Evolutionary conservation across 345 rosid species (phyloP), one percentile per base, ranked within the genome.

Genomic region (Ceriops decandra): DNA sequence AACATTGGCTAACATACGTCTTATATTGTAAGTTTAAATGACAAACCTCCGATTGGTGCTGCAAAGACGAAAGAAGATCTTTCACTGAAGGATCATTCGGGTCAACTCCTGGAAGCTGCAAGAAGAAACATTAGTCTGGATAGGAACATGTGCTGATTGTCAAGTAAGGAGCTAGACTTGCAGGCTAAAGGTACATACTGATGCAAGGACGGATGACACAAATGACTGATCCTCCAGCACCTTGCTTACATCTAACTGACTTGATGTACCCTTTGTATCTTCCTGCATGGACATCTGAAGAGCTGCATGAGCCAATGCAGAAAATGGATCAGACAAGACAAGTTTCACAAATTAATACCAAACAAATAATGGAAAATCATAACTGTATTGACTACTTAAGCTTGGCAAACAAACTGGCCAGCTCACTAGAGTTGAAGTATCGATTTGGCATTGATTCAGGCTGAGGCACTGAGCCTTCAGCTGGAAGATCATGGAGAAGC

Each of bases 91-190:
- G 93, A 75, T 90, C 96, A 70, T 90, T 85, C 33, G 92, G 88
- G 77, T 90, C 92, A 75, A 90, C 92, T 68, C 96, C 93, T 56
- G 93, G 96, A 81, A 90, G 93, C 96, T 90, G 86, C 38, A 42
- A 33, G 72, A 68, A 56, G 28, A 53, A 58, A 36, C 57, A 72
- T 16, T 38, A 52, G 42, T 62, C 51, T 54, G 51, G 22, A 35
- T 17, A 26, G 1, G 21, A 61, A 61, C 17, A 53, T 0, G 28
- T 8, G 3, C 32, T 5, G 36, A 21, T 36, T 24, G 17, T 46
- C 17, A 17, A 51, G 8, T 11, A 38, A 26, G 6, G 19, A 57
- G 19, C 0, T 57, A 49, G 13, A 51, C 31, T 54, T 32, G 60
- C 16, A 54, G 28, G 22, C 38, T 54, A 35, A 35, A 67, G 7